These are phyloP conservation scores for Epichloe glyceriae DNA, from an alignment of 2,329 filamentous ascomycete species.

Conservation along the genomic window DNA sequence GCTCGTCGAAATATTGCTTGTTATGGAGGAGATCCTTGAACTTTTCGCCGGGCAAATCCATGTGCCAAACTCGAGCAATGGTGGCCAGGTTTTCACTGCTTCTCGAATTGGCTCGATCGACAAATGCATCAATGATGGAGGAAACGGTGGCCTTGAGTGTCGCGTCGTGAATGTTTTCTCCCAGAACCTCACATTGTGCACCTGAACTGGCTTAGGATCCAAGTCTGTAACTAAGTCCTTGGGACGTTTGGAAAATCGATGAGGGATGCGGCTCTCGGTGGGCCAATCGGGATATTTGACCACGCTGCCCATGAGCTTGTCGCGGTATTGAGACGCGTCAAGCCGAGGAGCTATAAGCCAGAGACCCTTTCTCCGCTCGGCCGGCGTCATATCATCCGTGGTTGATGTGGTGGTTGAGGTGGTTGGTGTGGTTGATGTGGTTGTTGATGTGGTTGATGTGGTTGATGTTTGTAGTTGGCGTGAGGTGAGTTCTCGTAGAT, in stretches of 20 bases:
- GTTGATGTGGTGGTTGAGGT: background rate
- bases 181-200: conserved; percentile 17
- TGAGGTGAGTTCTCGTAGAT: background rate
- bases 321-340: conserved; percentile 15
- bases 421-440: background rate
- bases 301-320: conserved; percentile 18
- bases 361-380: conserved; percentile 7
- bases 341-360: conserved; percentile 17
- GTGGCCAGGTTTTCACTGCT: conserved; percentile 12
- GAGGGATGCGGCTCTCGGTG: conserved; percentile 15
- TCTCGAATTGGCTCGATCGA: conserved; percentile 12
- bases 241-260: conserved; percentile 10
- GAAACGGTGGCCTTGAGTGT: conserved; percentile 13
- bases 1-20: conserved; percentile 16
- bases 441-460: too few species aligned
- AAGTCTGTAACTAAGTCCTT: conserved; percentile 13
- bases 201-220: conserved; percentile 16
- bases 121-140: conserved; percentile 15
- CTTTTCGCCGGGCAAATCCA: conserved; percentile 17
- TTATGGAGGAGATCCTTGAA: conserved; percentile 16
- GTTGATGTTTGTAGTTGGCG: background rate
- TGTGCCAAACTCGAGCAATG: conserved; percentile 17
- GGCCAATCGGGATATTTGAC: conserved; percentile 16
- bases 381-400: conserved; percentile 1
- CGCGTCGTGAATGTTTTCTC: conserved; percentile 14